These are phyloP conservation scores for Fusarium domesticum DNA, from an alignment of 2,329 filamentous ascomycete genomes.

Conservation along the genomic window DNA sequence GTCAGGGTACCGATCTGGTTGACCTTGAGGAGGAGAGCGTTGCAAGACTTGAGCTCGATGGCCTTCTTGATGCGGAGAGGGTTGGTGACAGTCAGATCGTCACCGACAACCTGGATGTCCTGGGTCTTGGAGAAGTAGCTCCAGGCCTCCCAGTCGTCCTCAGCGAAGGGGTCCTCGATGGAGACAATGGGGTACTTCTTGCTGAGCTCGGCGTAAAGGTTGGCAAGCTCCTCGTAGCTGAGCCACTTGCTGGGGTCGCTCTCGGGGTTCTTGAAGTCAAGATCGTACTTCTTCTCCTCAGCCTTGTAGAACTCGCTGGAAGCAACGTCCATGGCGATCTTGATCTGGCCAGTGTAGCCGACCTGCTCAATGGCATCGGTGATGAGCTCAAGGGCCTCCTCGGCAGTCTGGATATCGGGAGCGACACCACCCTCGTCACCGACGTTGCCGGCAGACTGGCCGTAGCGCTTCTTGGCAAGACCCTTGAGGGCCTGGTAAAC, in stretches of 20 bases:
- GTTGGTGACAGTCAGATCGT: conserved; percentile 99
- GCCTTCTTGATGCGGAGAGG: conserved; percentile 99
- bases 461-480: conserved; percentile 99
- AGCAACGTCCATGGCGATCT: conserved; percentile 99
- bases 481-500: conserved; percentile 98
- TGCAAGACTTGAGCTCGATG: conserved; percentile 98
- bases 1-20: conserved; percentile 99
- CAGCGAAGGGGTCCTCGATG: conserved; percentile 98
- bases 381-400: conserved; percentile 97
- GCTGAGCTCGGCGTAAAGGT: conserved; percentile 80
- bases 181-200: conserved; percentile 98
- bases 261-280: conserved; percentile 99
- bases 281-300: conserved; percentile 98
- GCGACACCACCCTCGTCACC: conserved; percentile 99
- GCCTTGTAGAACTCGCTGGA: conserved; percentile 99
- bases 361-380: conserved; percentile 89
- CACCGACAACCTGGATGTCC: conserved; percentile 97
- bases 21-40: conserved; percentile 97
- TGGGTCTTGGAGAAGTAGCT: conserved; percentile 99
- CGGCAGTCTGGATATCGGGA: conserved; percentile 94
- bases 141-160: conserved; percentile 99
- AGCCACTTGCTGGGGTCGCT: conserved; percentile 96
- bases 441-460: conserved; percentile 97
- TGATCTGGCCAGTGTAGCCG: conserved; percentile 92
- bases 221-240: conserved; percentile 95